Base-by-base conservation (phyloP, 371 early-diverging fungal genomes). In the Mucor velutinosus region DNA sequence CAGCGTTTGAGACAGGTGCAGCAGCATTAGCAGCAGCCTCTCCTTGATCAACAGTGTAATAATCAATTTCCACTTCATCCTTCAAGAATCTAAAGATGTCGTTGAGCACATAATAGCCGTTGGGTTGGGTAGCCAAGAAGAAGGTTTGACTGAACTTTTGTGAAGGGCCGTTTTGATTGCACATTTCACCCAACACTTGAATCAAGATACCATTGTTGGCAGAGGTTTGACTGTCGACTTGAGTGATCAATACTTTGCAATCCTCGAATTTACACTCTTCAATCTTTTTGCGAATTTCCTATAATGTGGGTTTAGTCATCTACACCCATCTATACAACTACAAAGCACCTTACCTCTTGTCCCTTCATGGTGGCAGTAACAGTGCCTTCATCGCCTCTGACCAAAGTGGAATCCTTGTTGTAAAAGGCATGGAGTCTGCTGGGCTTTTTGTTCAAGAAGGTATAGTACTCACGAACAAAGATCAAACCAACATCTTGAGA, bases 401-500 rank as follows among this genome's bases (percentile, higher is more conserved):
- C 29, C 55, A 55, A 27, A 17, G 29, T 55, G 27, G 29, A 55
- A 17, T 29, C 29, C 55, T 55, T 55, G 70, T 85, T 88, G 82
- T 97, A 98, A 78, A 97, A 97, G 73, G 86, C 88, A 83, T 96
- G 93, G 33, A 98, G 88, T 49, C 87, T 82, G 37, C 82, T 61
- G 29, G 97, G 97, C 19, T 92, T 92, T 77, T 91, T 92, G 87
- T 93, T 93, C 75, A 98, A 70, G 73, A 94, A 90, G 27, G 95
- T 95, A 82, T 97, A 98, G 80, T 95, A 98, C 75, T 97, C 93
- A 74, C 95, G 93, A 63, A 96, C 97, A 85, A 98, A 98, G 75
- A 95, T 86, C 90, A 93, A 91, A 43, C 96, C 97, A 57, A 98
- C 90, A 74, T 96, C 94, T 72, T 87, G 88, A 8, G 76, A 74